Evolutionary conservation across 306 rosid species (phyloP), one percentile per base, ranked within the genome.

Genomic region (Rosa rugosa): DNA sequence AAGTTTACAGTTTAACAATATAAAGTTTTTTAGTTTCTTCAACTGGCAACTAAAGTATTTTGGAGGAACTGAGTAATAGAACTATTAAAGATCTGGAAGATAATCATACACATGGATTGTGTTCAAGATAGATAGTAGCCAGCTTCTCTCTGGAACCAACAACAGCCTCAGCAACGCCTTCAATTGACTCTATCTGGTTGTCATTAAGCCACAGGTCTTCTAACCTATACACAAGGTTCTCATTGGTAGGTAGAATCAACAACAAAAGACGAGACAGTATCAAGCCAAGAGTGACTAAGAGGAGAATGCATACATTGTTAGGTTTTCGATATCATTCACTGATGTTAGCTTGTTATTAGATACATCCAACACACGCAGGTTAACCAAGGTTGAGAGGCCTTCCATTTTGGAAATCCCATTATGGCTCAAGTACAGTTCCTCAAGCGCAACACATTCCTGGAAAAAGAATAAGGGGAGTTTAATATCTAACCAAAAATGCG

Each of bases 151-250:
- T 87, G 53, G 98, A 96, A 79, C 98, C 97, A 76, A 82, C 82
- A 75, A 90, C 96, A 72, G 87, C 96, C 89, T 90, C 88, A 41
- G 86, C 86, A 75, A 93, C 44, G 66, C 88, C 86, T 70, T 93
- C 91, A 11, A 91, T 85, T 71, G 92, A 84, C 82, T 85, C 96
- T 83, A 96, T 86, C 73, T 81, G 91, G 86, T 93, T 96, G 88
- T 96, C 97, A 62, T 96, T 96, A 79, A 96, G 93, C 98, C 98
- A 95, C 38, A 96, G 82, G 86, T 96, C 99, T 87, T 96, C 98
- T 76, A 96, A 86, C 82, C 99, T 93, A 86, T 50, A 83, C 76
- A 47, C 69, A 65, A 66, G 63, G 81, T 75, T 76, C 20, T 75
- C 38, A 84, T 17, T 5, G 75, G 56, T 22, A 13, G 69, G 54